Conservation (phyloP, 2,329 filamentous ascomycete species). For the Trichothecium roseum region DNA sequence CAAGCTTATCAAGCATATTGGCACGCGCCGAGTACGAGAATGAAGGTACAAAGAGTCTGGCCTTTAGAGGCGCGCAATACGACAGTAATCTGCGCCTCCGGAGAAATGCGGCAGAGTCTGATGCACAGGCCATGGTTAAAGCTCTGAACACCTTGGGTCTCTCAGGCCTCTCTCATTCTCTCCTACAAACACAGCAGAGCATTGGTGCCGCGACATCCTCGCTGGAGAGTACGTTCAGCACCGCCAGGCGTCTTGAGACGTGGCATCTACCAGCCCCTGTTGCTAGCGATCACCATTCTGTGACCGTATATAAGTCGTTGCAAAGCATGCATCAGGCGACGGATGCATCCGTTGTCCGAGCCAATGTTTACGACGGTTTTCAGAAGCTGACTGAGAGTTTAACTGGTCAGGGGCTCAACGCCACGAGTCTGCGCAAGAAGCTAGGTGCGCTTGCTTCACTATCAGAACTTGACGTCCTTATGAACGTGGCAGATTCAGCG, state of each 20-base stretch:
- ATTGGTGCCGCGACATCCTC: slow-evolving; percentile 46
- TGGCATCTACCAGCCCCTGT: slow-evolving; percentile 80
- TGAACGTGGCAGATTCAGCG: slow-evolving; percentile 47
- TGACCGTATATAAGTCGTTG: slow-evolving; percentile 69
- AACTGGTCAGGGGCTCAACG: slow-evolving; percentile 35
- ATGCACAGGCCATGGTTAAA: slow-evolving; percentile 61
- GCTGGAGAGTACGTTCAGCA: slow-evolving; percentile 64
- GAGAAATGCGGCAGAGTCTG: slow-evolving; percentile 42
- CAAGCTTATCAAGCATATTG: slow-evolving; percentile 68
- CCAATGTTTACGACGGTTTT: slow-evolving; percentile 54
- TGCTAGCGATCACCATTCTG: slow-evolving; percentile 49
- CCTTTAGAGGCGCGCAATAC: slow-evolving; percentile 83
- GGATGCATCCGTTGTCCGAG: slow-evolving; percentile 40
- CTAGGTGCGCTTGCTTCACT: slow-evolving; percentile 60
- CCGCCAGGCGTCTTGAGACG: slow-evolving; percentile 73
- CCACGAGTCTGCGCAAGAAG: slow-evolving; percentile 40
- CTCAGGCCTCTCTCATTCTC: slow-evolving; percentile 72
- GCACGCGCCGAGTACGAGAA: slow-evolving; percentile 81
- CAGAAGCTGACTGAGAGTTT: slow-evolving; percentile 49
- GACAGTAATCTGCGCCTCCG: slow-evolving; percentile 68
- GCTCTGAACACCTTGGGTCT: slow-evolving; percentile 74
- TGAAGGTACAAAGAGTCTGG: slow-evolving; percentile 75
- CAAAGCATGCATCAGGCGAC: slow-evolving; percentile 64
- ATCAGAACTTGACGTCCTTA: slow-evolving; percentile 70
- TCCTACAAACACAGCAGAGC: slow-evolving; percentile 59